These are phyloP conservation scores for Clavispora carvajalis DNA, from an alignment of 805 yeast genomes.

Conservation along the genomic window DNA sequence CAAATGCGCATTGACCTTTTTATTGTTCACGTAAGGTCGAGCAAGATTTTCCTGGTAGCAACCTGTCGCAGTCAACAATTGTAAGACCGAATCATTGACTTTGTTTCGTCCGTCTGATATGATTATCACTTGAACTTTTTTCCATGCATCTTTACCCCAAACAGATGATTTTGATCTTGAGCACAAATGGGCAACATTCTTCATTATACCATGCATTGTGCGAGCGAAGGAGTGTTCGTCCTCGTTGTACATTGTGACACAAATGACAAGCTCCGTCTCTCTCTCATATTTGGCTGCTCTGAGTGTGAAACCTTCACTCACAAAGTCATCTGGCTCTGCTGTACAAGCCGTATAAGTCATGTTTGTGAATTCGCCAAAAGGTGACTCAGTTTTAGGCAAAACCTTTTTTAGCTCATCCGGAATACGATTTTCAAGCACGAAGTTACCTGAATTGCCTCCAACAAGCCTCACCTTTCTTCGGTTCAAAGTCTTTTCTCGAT, in stretches of 20 bases:
- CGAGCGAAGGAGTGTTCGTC: conserved; percentile 85
- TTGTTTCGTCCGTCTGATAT: conserved; percentile 94
- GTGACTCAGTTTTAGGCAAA: conserved; percentile 72
- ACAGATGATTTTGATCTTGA: conserved; percentile 73
- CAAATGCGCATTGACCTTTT: conserved; percentile 87
- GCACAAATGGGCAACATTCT: conserved; percentile 82
- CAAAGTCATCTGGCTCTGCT: conserved; percentile 82
- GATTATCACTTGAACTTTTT: conserved; percentile 86
- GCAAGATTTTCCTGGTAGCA: conserved; percentile 97
- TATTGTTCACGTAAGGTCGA: conserved; percentile 85
- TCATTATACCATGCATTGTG: conserved; percentile 92
- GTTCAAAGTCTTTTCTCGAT: conserved; percentile 62
- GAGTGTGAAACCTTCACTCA: conserved; percentile 72
- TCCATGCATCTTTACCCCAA: conserved; percentile 98
- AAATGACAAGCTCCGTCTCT: conserved; percentile 86
- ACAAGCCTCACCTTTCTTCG: conserved; percentile 70
- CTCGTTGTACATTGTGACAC: conserved; percentile 97
- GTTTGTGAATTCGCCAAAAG: conserved; percentile 84
- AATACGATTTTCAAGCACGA: conserved; percentile 89
- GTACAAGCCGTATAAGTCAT: conserved; percentile 98
- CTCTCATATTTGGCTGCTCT: conserved; percentile 83
- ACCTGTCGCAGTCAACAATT: conserved; percentile 89
- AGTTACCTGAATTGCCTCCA: conserved; percentile 60
- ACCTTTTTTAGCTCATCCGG: conserved; percentile 85
- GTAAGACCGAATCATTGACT: conserved; percentile 77